phyloP scores from a whole-genome alignment of 345 rosid genomes.

The Ailanthus altissimus region DNA sequence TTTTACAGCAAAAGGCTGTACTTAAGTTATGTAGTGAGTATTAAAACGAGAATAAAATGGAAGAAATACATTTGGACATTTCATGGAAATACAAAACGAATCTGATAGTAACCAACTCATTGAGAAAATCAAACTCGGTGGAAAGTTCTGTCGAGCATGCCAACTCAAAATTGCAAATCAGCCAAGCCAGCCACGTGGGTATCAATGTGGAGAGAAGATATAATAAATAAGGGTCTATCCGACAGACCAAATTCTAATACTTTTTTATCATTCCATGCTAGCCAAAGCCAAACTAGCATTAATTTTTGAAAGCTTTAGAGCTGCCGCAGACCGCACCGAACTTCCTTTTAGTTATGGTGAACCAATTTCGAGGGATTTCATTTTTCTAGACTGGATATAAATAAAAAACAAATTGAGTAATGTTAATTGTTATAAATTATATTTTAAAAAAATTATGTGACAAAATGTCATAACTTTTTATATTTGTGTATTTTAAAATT shows the following conservation, averaged over 20 bases:
- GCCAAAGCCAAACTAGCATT: conserved; percentile 4
- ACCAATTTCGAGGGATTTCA: neutral
- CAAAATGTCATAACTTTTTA: too few species aligned
- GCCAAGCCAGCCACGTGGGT: neutral
- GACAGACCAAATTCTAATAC: neutral
- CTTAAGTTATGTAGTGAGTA: neutral
- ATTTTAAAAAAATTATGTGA: too few species aligned
- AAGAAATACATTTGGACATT: neutral
- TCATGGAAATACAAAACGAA: neutral
- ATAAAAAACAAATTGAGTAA: neutral
- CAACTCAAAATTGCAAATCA: neutral
- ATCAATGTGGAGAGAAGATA: neutral
- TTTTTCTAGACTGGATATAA: neutral
- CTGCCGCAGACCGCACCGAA: neutral
- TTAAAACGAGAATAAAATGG: neutral
- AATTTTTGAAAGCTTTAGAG: neutral
- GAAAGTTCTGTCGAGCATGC: neutral
- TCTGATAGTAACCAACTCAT: neutral
- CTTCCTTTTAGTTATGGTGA: neutral
- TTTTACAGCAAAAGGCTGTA: neutral
- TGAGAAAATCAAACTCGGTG: neutral
- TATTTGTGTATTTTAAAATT: too few species aligned
- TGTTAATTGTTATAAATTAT: too few species aligned
- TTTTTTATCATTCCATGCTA: neutral
- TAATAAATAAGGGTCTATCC: neutral